A percentile compares a stretch with the other conserved stretches of the same genome.
These are phyloP conservation scores for Penicillium vulpinum DNA, from an alignment of 2,329 filamentous ascomycete species.

Conservation along the genomic window DNA sequence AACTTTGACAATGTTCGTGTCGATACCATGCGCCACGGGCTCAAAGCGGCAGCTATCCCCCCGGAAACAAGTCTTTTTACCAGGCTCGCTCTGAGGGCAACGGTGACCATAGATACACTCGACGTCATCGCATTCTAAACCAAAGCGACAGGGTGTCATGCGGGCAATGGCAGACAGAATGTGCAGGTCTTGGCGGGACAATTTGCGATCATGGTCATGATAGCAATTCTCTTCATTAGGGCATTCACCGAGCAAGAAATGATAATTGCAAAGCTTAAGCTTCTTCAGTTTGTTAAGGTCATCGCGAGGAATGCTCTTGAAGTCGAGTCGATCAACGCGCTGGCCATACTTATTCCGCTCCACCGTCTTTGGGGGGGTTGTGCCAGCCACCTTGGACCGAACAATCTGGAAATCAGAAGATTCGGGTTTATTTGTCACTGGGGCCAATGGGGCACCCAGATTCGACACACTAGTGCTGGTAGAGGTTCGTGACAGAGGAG, in stretches of 20 bases:
- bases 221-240: slow-evolving; percentile 55
- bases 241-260: slow-evolving; percentile 60
- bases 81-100: slow-evolving; percentile 56
- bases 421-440: slow-evolving; percentile 37
- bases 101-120: slow-evolving; percentile 66
- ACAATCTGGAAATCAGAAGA: slow-evolving; percentile 42
- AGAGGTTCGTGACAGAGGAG: slow-evolving; percentile 38
- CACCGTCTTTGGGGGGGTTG: slow-evolving; percentile 41
- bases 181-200: slow-evolving; percentile 54
- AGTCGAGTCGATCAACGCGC: slow-evolving; percentile 56
- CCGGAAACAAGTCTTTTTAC: slow-evolving; percentile 58
- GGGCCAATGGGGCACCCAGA: slow-evolving; percentile 35
- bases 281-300: slow-evolving; percentile 62
- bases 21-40: slow-evolving; percentile 58
- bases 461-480: slow-evolving; percentile 43
- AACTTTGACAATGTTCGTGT: slow-evolving; percentile 57
- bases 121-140: slow-evolving; percentile 57
- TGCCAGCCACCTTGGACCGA: slow-evolving; percentile 36
- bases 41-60: slow-evolving; percentile 60
- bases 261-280: slow-evolving; percentile 63
- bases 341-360: slow-evolving; percentile 61
- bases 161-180: slow-evolving; percentile 60
- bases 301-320: slow-evolving; percentile 54
- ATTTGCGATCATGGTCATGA: slow-evolving; percentile 55
- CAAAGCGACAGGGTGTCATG: slow-evolving; percentile 63